These are phyloP conservation scores for Spergularia bocconei DNA, from an alignment of 148 eudicot species.

Conservation along the genomic window DNA sequence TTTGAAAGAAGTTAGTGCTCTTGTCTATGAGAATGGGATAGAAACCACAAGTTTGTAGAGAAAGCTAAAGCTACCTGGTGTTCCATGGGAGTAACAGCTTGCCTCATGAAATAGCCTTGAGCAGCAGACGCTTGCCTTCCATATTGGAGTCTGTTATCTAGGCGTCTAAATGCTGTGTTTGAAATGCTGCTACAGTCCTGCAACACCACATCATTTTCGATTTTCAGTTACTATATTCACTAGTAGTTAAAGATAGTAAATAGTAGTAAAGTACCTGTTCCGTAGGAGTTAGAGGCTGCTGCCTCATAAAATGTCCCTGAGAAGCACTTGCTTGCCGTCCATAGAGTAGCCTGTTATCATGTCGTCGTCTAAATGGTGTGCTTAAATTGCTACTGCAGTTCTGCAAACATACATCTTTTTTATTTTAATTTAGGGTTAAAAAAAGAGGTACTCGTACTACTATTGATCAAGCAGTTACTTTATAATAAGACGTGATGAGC, in stretches of 20 bases:
- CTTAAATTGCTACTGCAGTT: slow-evolving; percentile 57
- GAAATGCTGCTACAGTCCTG: slow-evolving; percentile 69
- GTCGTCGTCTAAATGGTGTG: slow-evolving; percentile 51
- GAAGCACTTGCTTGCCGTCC: slow-evolving; percentile 62
- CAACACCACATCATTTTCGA: background rate
- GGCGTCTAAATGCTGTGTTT: slow-evolving; percentile 50
- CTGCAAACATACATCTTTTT: slow-evolving; percentile 27
- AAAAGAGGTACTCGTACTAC: too few species aligned
- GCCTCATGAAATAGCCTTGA: slow-evolving; percentile 74
- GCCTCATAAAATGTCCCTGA: slow-evolving; percentile 69
- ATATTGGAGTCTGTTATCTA: slow-evolving; percentile 47
- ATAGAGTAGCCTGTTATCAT: slow-evolving; percentile 43
- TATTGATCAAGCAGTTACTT: too few species aligned
- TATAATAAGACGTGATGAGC: too few species aligned
- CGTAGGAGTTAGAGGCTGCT: slow-evolving; percentile 22
- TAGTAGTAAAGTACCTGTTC: slow-evolving; percentile 43
- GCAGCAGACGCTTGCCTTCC: slow-evolving; percentile 63
- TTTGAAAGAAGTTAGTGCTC: background rate
- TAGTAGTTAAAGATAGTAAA: too few species aligned
- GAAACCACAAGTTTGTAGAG: background rate
- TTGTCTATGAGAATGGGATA: background rate
- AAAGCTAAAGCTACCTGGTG: slow-evolving; percentile 33
- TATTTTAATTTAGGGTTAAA: too few species aligned
- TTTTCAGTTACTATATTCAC: too few species aligned
- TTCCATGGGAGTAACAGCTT: slow-evolving; percentile 34